Percentiles rank a stretch among this genome's conserved stretches.
Conservation (phyloP, 2,329 filamentous ascomycete genomes). For the Keithomyces neogunnii region DNA sequence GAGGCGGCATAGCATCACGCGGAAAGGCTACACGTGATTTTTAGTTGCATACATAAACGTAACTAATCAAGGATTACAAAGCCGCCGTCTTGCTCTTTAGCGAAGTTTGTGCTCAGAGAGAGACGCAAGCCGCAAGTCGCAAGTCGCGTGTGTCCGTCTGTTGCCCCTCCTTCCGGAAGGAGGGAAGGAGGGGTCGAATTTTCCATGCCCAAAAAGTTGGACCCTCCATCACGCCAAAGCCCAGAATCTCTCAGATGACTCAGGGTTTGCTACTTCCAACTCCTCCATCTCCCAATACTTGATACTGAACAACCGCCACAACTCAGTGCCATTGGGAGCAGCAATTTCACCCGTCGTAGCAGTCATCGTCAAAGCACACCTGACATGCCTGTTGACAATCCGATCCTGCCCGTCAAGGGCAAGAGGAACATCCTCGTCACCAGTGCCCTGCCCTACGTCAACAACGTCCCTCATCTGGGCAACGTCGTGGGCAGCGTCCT, state of each 20-base stretch:
- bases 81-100: too few species aligned
- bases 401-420: conserved; percentile 58
- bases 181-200: background rate
- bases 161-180: too few species aligned
- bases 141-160: too few species aligned
- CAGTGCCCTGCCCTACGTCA: conserved; percentile 76
- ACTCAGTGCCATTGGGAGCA: background rate
- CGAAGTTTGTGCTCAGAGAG: too few species aligned
- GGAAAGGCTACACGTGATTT: background rate
- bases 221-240: background rate
- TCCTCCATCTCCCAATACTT: background rate
- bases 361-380: background rate
- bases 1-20: too few species aligned
- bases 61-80: too few species aligned
- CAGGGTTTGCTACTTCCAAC: background rate
- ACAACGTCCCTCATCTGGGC: conserved; percentile 73
- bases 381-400: conserved; percentile 13
- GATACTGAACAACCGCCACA: background rate
- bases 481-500: conserved; percentile 85
- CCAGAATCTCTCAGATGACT: background rate
- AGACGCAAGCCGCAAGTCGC: too few species aligned
- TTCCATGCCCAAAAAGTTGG: background rate
- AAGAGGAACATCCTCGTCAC: conserved; percentile 87
- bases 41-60: background rate
- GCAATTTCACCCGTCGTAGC: background rate